A percentile compares a stretch with the other conserved stretches of the same genome.
Evolutionary conservation across 148 eudicot genomes (phyloP).

Genomic region (Arbutus unedo): DNA sequence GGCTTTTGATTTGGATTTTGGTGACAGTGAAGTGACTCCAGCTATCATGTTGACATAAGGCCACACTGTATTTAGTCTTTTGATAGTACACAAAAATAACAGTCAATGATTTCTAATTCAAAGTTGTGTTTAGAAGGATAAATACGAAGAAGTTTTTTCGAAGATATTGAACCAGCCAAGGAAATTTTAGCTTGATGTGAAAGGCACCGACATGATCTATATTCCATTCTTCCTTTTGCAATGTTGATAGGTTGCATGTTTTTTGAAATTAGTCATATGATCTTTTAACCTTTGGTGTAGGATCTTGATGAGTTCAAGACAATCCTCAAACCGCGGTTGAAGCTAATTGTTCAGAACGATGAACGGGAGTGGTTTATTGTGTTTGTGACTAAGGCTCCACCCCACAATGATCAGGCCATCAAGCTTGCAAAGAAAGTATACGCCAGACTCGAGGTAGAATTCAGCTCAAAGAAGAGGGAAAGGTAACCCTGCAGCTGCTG

Average conservation of each 20-base stretch:
- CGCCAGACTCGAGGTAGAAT: constrained; percentile 90
- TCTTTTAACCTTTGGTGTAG: constrained; percentile 28
- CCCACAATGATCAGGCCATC: constrained; percentile 85
- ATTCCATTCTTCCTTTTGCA: background rate
- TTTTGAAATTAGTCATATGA: background rate
- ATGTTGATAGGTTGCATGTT: background rate
- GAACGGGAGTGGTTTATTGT: constrained; percentile 96
- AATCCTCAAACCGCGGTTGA: constrained; percentile 86
- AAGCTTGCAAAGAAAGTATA: constrained; percentile 95
- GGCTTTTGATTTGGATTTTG: background rate
- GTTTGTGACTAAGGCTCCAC: constrained; percentile 82
- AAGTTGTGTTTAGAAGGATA: background rate
- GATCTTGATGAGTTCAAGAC: constrained; percentile 98
- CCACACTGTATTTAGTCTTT: background rate
- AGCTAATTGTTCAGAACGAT: constrained; percentile 81
- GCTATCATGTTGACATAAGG: background rate
- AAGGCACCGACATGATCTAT: background rate
- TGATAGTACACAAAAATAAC: background rate
- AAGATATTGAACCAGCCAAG: background rate
- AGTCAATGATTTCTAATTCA: background rate
- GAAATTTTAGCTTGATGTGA: background rate
- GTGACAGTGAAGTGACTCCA: background rate
- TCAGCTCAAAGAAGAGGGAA: constrained; percentile 96
- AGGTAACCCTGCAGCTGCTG: constrained; percentile 41
- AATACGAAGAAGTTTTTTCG: background rate